These are phyloP conservation scores for Cordyceps pruinosa DNA, from an alignment of 2,329 filamentous ascomycete genomes.

Conservation along the genomic window DNA sequence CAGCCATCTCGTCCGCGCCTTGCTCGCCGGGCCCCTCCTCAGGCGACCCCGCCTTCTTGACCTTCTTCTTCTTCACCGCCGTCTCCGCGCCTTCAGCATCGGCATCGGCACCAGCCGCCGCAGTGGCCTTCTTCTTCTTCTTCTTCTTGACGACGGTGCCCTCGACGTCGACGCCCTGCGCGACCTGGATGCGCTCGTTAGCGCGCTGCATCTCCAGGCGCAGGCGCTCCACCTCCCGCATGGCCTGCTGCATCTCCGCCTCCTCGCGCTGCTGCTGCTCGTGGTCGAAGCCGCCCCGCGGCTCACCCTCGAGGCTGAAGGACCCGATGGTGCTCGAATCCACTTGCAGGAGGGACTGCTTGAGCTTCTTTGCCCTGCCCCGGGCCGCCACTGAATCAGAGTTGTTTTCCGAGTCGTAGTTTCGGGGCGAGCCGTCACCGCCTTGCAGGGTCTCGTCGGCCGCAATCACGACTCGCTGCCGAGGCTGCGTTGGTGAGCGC, in stretches of 20 bases:
- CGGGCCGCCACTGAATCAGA: constrained; percentile 42
- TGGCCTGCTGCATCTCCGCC: constrained; percentile 78
- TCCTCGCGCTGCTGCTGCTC: constrained; percentile 70
- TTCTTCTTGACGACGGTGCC: constrained; percentile 61
- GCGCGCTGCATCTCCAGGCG: constrained; percentile 84
- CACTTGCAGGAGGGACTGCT: constrained; percentile 66
- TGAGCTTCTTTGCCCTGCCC: constrained; percentile 42
- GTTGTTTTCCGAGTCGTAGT: constrained; percentile 49
- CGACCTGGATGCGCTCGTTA: constrained; percentile 66
- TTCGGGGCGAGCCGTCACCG: constrained; percentile 39
- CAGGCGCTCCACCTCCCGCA: constrained; percentile 81
- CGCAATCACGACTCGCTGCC: constrained; percentile 60
- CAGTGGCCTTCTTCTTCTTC: constrained; percentile 41
- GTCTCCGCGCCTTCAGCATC: constrained; percentile 25
- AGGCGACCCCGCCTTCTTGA: constrained; percentile 21
- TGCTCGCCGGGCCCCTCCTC: constrained; percentile 17
- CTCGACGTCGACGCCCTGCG: constrained; percentile 59
- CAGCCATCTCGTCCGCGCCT: constrained; percentile 15
- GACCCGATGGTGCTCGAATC: constrained; percentile 76
- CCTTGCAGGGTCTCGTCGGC: constrained; percentile 65
- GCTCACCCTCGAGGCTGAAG: constrained; percentile 56
- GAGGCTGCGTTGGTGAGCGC: constrained; percentile 34
- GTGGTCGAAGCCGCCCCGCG: constrained; percentile 42
- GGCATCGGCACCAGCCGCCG: background rate
- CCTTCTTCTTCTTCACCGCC: constrained; percentile 48